These are phyloP conservation scores for Trichophyton verrucosum DNA, from an alignment of 2,329 filamentous ascomycete species.

Conservation along the genomic window DNA sequence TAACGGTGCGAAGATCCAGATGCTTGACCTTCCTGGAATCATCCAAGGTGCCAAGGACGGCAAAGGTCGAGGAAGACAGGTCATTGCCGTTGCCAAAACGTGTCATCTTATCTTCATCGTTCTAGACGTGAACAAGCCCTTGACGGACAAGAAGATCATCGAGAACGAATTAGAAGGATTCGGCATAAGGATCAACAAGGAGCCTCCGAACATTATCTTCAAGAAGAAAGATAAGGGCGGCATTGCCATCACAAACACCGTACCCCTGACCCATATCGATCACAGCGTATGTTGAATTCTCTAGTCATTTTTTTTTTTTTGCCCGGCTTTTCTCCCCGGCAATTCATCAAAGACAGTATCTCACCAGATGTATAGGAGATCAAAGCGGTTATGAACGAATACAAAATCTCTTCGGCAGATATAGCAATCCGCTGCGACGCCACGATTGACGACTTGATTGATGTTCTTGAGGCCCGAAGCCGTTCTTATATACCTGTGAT, in stretches of 20 bases:
- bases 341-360: background rate
- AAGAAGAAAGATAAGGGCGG: conserved; percentile 99
- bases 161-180: conserved; percentile 93
- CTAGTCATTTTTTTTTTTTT: background rate
- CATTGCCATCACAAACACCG: conserved; percentile 88
- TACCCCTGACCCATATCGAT: conserved; percentile 83
- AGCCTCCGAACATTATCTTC: conserved; percentile 96
- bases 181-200: conserved; percentile 94
- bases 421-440: conserved; percentile 97
- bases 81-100: conserved; percentile 97
- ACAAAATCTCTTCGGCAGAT: conserved; percentile 90
- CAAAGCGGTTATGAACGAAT: conserved; percentile 94
- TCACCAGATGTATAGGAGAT: conserved; percentile 50
- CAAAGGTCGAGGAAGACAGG: conserved; percentile 91
- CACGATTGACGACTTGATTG: conserved; percentile 92
- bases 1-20: conserved; percentile 95
- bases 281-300: conserved; percentile 45
- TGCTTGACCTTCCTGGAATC: conserved; percentile 96
- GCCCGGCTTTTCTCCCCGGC: too few species aligned
- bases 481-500: conserved; percentile 97
- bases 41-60: conserved; percentile 98
- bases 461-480: conserved; percentile 85
- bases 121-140: conserved; percentile 92
- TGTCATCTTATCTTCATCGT: conserved; percentile 99
- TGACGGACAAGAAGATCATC: conserved; percentile 93